Evolutionary conservation across 2,329 filamentous ascomycete species (phyloP).

Genomic region (Septoria linicola): DNA sequence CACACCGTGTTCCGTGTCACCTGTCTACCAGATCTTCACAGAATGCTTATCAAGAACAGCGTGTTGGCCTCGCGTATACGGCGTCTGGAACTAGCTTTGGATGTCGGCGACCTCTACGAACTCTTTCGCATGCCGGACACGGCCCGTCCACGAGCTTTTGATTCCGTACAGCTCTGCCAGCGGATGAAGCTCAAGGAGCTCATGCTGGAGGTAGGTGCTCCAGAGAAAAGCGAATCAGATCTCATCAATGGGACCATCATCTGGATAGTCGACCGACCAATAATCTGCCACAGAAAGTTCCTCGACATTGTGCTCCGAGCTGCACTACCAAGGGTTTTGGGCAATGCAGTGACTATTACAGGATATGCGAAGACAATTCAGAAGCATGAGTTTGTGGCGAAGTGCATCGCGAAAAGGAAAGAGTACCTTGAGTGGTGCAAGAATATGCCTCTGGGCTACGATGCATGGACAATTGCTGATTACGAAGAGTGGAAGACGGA

Average conservation of each 20-base stretch:
- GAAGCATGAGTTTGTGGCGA: slow-evolving; percentile 26
- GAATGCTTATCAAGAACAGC: slow-evolving; percentile 15
- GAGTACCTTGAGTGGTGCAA: slow-evolving; percentile 21
- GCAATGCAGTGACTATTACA: slow-evolving; percentile 28
- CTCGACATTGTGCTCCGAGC: slow-evolving; percentile 29
- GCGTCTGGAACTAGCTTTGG: slow-evolving; percentile 26
- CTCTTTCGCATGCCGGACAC: too few relatives aligned
- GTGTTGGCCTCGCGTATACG: slow-evolving; percentile 18
- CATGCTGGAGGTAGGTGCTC: neutral
- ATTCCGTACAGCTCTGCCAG: slow-evolving; percentile 10
- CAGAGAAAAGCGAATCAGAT: neutral
- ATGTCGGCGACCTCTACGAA: slow-evolving; percentile 25
- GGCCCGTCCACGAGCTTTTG: neutral
- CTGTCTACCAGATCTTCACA: slow-evolving; percentile 15
- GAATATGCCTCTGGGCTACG: slow-evolving; percentile 4
- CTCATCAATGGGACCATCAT: too few relatives aligned
- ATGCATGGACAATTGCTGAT: slow-evolving; percentile 12
- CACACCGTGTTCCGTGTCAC: slow-evolving; percentile 26
- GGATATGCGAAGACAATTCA: slow-evolving; percentile 31
- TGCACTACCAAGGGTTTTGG: slow-evolving; percentile 27
- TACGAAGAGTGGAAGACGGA: slow-evolving; percentile 23
- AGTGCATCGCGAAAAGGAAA: slow-evolving; percentile 14
- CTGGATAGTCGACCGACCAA: too few relatives aligned
- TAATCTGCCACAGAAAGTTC: slow-evolving; percentile 30
- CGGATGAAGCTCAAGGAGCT: slow-evolving; percentile 14